These are phyloP conservation scores for Pneumocystis wakefieldiae DNA, from an alignment of 1,139 yeast species.

Conservation along the genomic window DNA sequence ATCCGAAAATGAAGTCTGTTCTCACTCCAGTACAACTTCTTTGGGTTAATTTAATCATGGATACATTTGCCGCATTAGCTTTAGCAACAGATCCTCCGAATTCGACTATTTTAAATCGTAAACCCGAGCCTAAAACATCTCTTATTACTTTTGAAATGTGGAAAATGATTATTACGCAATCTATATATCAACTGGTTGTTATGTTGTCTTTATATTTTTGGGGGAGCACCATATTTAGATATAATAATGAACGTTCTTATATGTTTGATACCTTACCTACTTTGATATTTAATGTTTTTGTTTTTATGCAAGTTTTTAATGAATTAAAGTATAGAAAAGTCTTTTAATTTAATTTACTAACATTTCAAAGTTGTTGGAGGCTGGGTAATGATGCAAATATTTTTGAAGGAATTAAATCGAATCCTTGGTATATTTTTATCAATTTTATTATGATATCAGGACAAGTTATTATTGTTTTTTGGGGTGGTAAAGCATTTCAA, in stretches of 20 bases:
- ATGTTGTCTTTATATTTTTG: slow-evolving; percentile 73
- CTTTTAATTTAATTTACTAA: neutral
- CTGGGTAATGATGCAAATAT: slow-evolving; percentile 83
- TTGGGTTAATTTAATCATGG: slow-evolving; percentile 98
- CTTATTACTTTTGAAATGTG: slow-evolving; percentile 88
- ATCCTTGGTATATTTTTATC: slow-evolving; percentile 65
- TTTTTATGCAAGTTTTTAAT: slow-evolving; percentile 94
- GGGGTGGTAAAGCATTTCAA: slow-evolving; percentile 92
- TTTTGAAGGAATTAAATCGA: slow-evolving; percentile 64
- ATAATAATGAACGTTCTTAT: slow-evolving; percentile 1
- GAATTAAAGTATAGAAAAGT: slow-evolving; percentile 31
- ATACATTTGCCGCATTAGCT: slow-evolving; percentile 92
- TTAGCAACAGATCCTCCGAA: slow-evolving; percentile 96
- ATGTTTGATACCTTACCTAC: slow-evolving; percentile 41
- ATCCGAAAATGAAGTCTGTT: slow-evolving; percentile 64
- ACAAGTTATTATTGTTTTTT: slow-evolving; percentile 84
- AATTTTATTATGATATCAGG: slow-evolving; percentile 60
- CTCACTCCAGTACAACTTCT: slow-evolving; percentile 90
- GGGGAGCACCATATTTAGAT: slow-evolving; percentile 43
- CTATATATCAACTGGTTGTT: slow-evolving; percentile 56
- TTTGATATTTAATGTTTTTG: slow-evolving; percentile 87
- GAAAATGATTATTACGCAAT: slow-evolving; percentile 93
- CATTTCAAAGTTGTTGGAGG: slow-evolving; percentile 52
- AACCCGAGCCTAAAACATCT: slow-evolving; percentile 71
- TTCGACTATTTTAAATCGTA: slow-evolving; percentile 56